Conservation (phyloP, 2,329 filamentous ascomycete species). For the Immersiporthe knoxdaviesiana region DNA sequence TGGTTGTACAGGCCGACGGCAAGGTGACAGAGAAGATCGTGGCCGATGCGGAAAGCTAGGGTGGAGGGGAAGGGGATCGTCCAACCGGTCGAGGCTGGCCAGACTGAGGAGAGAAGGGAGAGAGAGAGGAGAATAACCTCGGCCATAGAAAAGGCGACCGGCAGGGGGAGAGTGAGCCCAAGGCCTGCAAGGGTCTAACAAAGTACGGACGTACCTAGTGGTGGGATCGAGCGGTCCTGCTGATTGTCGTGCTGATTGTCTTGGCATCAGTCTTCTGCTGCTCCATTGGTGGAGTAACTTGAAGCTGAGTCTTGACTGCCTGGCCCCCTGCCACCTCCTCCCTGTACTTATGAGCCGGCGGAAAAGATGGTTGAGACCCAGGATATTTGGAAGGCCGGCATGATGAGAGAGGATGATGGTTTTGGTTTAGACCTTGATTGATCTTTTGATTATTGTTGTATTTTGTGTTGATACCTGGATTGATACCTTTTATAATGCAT, state of each 20-base stretch:
- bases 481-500: background rate
- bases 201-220: background rate
- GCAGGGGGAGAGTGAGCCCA: background rate
- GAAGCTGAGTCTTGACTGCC: background rate
- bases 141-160: background rate
- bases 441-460: background rate
- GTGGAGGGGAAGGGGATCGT: no score
- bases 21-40: conserved; percentile 51
- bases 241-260: background rate
- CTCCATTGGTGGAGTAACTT: conserved; percentile 9
- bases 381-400: background rate
- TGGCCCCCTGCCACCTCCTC: background rate
- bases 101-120: background rate
- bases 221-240: conserved; percentile 1
- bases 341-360: background rate
- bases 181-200: background rate
- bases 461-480: conserved; percentile 3
- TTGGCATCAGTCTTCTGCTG: background rate
- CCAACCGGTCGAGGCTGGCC: background rate
- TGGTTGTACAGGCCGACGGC: conserved; percentile 50
- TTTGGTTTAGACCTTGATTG: background rate
- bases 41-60: conserved; percentile 6
- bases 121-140: background rate
- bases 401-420: background rate
- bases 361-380: background rate